Base-by-base conservation (phyloP, 441 rosid species). In the Erodium texanum region DNA sequence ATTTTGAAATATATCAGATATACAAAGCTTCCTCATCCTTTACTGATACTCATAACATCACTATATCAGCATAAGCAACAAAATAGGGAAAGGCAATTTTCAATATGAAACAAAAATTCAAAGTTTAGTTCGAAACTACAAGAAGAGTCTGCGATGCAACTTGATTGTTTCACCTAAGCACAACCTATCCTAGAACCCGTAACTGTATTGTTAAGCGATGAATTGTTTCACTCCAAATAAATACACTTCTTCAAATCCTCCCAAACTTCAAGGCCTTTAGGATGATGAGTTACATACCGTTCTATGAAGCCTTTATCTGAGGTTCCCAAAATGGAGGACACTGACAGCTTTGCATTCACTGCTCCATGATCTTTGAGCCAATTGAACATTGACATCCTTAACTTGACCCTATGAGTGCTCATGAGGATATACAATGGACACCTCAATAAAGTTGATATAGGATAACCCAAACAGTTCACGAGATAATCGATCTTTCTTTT, bases 391-490 rank as follows among this genome's bases (percentile, higher is more conserved):
- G 74, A 72, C 34, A 83, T 52, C 72, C 96, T 81, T 19, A 87
- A 77, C 75, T 82, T 81, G 66, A 86, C 79, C 72, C 93, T 80
- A 54, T 70, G 67, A 7, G 52, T 74, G 2, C 86, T 81, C 68
- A 77, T 86, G 58, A 48, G 66, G 29, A 90, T 82, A 81, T 72
- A 89, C 27, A 85, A 70, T 22, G 96, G 96, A 77, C 82, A 93
- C 24, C 62, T 23, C 38, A 75, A 68, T 62, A 90, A 67, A 45
- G 74, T 65, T 15, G 87, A 80, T 65, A 84, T 0, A 2, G 95
- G 87, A 72, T 75, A 82, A 18, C 89, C 84, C 72, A 89, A 43
- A 58, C 78, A 82, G 18, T 84, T 74, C 6, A 82, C 80, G 59
- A 86, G 80, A 77, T 78, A 76, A 68, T 85, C 74, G 34, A 89